phyloP scores from a whole-genome alignment of 306 rosid species.

The Vigna mungo region DNA sequence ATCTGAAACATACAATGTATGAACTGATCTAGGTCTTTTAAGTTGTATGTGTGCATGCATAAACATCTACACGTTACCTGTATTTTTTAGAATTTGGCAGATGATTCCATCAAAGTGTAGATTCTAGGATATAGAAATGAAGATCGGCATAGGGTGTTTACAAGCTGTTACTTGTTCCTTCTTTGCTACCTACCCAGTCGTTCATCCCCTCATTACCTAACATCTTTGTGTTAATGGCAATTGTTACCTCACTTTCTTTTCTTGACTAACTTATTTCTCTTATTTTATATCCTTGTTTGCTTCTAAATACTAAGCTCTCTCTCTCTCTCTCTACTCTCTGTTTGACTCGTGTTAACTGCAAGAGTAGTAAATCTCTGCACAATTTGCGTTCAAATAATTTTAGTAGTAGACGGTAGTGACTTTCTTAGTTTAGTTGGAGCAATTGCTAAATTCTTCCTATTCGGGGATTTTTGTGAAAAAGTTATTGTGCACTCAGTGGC shows the following conservation, averaged over 20 bases:
- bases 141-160: background rate
- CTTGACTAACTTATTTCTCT: background rate
- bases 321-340: background rate
- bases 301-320: background rate
- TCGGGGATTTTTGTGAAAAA: conserved; percentile 2
- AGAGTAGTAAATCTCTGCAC: background rate
- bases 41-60: background rate
- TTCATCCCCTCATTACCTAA: conserved; percentile 7
- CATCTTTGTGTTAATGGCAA: conserved; percentile 4
- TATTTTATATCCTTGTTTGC: background rate
- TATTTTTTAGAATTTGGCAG: background rate
- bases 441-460: background rate
- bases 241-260: background rate
- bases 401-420: background rate
- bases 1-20: background rate
- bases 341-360: conserved; percentile 1
- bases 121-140: background rate
- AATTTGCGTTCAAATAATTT: background rate
- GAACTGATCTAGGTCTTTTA: background rate
- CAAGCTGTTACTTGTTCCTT: background rate
- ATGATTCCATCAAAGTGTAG: background rate
- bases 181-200: background rate
- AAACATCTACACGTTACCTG: background rate
- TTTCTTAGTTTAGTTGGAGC: background rate
- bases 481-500: background rate